These are phyloP conservation scores for Neoboletus brunneissimus DNA, from an alignment of 768 basidiomycete species.

Conservation along the genomic window DNA sequence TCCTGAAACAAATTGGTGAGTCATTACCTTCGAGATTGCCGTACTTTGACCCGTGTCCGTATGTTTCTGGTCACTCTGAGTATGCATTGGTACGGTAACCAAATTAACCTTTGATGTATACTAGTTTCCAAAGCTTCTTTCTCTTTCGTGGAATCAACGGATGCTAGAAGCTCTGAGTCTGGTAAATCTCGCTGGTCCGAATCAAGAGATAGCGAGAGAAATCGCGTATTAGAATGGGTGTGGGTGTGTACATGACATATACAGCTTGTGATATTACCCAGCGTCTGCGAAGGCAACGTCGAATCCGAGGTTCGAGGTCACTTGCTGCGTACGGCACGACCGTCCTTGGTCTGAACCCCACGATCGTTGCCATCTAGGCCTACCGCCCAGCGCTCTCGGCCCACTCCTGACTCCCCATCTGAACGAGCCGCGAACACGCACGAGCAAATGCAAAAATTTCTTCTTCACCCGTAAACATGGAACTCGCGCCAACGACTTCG, in stretches of 20 bases:
- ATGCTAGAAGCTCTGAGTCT: neutral
- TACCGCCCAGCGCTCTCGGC: conserved; percentile 42
- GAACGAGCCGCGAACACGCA: conserved; percentile 81
- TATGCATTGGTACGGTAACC: conserved; percentile 22
- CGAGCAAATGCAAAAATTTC: conserved; percentile 97
- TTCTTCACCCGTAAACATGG: conserved; percentile 95
- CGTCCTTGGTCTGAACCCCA: neutral
- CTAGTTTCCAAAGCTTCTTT: conserved; percentile 13
- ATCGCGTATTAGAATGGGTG: neutral
- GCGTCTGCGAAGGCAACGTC: neutral
- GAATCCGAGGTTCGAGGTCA: neutral
- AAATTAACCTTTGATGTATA: conserved; percentile 24
- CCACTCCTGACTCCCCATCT: conserved; percentile 93
- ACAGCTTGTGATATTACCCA: neutral
- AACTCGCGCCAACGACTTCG: conserved; percentile 74
- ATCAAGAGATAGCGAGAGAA: neutral
- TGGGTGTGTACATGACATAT: neutral
- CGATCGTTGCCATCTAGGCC: neutral
- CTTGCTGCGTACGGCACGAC: neutral
- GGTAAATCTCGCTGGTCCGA: neutral
- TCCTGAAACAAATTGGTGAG: neutral
- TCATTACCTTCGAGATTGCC: conserved; percentile 1
- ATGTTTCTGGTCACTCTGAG: conserved; percentile 13
- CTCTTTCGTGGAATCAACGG: conserved; percentile 5
- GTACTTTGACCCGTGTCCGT: conserved; percentile 1